Base-by-base conservation (phyloP, 257 asterid genomes). In the Thymus mandschuricus region DNA sequence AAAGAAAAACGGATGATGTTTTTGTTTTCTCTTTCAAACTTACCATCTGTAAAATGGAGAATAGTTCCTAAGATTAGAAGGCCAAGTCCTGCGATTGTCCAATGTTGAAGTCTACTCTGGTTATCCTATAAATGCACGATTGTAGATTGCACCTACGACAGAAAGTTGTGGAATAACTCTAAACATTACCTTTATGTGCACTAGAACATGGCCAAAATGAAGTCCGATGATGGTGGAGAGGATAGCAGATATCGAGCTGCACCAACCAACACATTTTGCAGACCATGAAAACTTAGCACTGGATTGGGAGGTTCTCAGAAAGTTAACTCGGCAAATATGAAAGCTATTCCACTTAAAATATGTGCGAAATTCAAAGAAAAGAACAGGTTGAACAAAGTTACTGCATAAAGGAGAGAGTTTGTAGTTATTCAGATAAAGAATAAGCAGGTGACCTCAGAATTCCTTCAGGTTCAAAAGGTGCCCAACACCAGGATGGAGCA, bases 381-480 rank as follows among this genome's bases (percentile, higher is more conserved):
- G 21, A 21, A 21, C 21, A 21, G 21, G 21, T 21, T 21, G 21
- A 21, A 21, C 21, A 21, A 21, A 21, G 21, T 21, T 21, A 21
- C 21, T 21, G 21, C 21, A 21, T 21, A 21, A 21, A 8, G 50
- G 51, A 46, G 51, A 49, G n/a, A 13, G 4, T 49, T 13, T 28
- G 28, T 49, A 49, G 55, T 49, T 49, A 49, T 2, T 46, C 3
- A 3, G 51, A 46, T 11, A 46, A 44, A 44, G 11, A 44, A 44
- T 8, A 44, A 41, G n/a, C 34, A 70, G 6, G 76, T n/a, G 8
- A 89, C 96, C 96, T 90, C 55, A 90, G 66, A 75, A 87, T 75
- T 72, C 96, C 96, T 86, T 90, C 95, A 9, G 96, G 96, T 74
- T 90, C 96, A 78, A 86, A 90, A 43, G 92, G 87, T 3, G 91